Conservation (phyloP, 805 yeast genomes). For the Helenozyma rhizophorensis region DNA sequence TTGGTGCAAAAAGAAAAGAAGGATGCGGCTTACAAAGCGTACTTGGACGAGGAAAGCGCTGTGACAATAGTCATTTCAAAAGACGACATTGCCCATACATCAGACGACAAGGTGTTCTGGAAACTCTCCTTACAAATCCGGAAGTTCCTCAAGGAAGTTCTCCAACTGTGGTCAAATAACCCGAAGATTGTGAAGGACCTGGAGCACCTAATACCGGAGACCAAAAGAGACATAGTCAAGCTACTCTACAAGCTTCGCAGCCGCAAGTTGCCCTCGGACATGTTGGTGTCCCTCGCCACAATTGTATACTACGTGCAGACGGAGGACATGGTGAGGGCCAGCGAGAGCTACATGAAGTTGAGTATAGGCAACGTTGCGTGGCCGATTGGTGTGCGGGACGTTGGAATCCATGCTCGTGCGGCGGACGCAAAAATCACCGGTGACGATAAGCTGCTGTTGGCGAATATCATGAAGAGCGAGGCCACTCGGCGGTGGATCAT, state of each 20-base stretch:
- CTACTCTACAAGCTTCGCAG: constrained; percentile 41
- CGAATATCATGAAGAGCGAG: constrained; percentile 79
- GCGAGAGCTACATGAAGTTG: constrained; percentile 65
- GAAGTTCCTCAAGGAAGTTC: constrained; percentile 41
- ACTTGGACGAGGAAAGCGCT: constrained; percentile 23
- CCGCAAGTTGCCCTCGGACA: constrained; percentile 37
- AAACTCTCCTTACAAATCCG: constrained; percentile 35
- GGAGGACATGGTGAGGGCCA: constrained; percentile 47
- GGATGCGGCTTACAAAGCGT: constrained; percentile 20
- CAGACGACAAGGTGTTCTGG: constrained; percentile 23
- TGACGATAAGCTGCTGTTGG: constrained; percentile 35
- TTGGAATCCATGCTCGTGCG: constrained; percentile 75
- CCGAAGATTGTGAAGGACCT: background rate
- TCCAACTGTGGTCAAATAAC: constrained; percentile 40
- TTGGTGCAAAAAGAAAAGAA: constrained; percentile 14
- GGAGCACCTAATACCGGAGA: constrained; percentile 16
- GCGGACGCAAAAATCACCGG: constrained; percentile 57
- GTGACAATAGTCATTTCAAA: constrained; percentile 14
- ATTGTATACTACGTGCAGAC: constrained; percentile 59
- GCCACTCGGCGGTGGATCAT: constrained; percentile 72
- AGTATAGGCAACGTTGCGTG: constrained; percentile 87
- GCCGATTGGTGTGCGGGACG: constrained; percentile 83
- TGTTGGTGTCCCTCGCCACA: constrained; percentile 53
- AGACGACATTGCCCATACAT: constrained; percentile 26
- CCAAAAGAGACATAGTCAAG: constrained; percentile 45